These are phyloP conservation scores for Nemania sp. DNA, from an alignment of 2,329 filamentous ascomycete species.

Conservation along the genomic window DNA sequence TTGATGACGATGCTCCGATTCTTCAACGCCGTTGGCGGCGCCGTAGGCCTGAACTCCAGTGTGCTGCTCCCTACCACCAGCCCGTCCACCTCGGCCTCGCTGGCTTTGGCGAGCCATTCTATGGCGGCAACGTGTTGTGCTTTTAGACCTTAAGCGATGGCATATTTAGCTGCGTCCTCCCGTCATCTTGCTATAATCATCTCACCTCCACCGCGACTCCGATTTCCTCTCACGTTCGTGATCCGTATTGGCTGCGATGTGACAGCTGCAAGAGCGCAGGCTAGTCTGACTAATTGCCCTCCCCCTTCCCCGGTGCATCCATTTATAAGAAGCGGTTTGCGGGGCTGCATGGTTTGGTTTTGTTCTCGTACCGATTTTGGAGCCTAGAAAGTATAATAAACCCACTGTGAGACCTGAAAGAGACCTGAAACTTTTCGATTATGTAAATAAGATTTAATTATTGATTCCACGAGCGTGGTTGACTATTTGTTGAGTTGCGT, in stretches of 20 bases:
- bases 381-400: not conserved
- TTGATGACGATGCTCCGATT: slow-evolving; percentile 62
- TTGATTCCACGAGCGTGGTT: not conserved
- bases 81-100: slow-evolving; percentile 63
- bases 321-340: slow-evolving; percentile 60
- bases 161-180: slow-evolving; percentile 6
- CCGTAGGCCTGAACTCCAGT: slow-evolving; percentile 60
- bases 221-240: slow-evolving; percentile 67
- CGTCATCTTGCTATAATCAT: slow-evolving; percentile 33
- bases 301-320: slow-evolving; percentile 71
- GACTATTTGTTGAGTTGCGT: not conserved
- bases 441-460: not conserved
- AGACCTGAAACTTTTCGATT: not conserved
- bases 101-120: slow-evolving; percentile 64
- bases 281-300: slow-evolving; percentile 70
- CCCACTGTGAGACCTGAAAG: no score
- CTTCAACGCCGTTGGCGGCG: slow-evolving; percentile 54
- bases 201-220: slow-evolving; percentile 54
- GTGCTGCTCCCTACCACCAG: slow-evolving; percentile 64
- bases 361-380: not conserved
- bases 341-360: slow-evolving; percentile 30
- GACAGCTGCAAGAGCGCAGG: slow-evolving; percentile 67
- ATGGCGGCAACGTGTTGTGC: slow-evolving; percentile 70
- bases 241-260: slow-evolving; percentile 66
- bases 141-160: slow-evolving; percentile 63